phyloP scores from a whole-genome alignment of 2,329 filamentous ascomycete genomes.

The Fusarium udum region DNA sequence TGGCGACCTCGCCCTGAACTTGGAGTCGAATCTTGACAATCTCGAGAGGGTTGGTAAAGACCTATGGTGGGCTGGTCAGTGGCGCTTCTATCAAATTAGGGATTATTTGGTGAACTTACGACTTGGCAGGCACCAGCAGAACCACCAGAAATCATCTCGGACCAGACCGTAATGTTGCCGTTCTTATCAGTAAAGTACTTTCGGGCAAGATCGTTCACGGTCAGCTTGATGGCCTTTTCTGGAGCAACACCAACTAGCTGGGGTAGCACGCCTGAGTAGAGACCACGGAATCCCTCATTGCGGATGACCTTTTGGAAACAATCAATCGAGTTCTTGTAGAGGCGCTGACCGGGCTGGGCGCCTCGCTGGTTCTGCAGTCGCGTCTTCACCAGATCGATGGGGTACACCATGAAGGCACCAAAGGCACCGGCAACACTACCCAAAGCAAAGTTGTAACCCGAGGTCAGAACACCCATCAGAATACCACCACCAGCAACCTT shows the following conservation, averaged over 20 bases:
- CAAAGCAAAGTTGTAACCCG: conserved; percentile 87
- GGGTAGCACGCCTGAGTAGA: conserved; percentile 94
- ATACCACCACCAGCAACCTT: conserved; percentile 50
- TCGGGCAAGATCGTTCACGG: conserved; percentile 94
- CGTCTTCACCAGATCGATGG: conserved; percentile 98
- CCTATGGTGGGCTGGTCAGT: conserved; percentile 56
- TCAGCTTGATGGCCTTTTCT: conserved; percentile 99
- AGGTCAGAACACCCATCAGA: conserved; percentile 70
- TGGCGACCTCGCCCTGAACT: conserved; percentile 94
- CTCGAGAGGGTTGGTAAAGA: conserved; percentile 97
- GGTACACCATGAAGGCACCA: conserved; percentile 99
- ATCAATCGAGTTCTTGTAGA: conserved; percentile 98
- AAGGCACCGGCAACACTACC: conserved; percentile 94
- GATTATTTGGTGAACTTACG: conserved; percentile 65
- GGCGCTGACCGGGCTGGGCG: conserved; percentile 79
- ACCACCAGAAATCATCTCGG: conserved; percentile 89
- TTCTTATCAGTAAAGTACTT: conserved; percentile 78
- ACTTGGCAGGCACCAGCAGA: conserved; percentile 94
- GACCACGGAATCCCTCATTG: conserved; percentile 87
- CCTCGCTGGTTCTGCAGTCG: conserved; percentile 97
- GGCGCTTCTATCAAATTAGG: background rate
- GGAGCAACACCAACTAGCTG: conserved; percentile 98
- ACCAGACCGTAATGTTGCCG: conserved; percentile 73
- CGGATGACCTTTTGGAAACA: conserved; percentile 92
- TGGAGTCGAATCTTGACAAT: conserved; percentile 99